A percentile compares a stretch with the other conserved stretches of the same genome.
phyloP scores from a whole-genome alignment of 2,329 filamentous ascomycete genomes.

The Juglanconis oblonga region DNA sequence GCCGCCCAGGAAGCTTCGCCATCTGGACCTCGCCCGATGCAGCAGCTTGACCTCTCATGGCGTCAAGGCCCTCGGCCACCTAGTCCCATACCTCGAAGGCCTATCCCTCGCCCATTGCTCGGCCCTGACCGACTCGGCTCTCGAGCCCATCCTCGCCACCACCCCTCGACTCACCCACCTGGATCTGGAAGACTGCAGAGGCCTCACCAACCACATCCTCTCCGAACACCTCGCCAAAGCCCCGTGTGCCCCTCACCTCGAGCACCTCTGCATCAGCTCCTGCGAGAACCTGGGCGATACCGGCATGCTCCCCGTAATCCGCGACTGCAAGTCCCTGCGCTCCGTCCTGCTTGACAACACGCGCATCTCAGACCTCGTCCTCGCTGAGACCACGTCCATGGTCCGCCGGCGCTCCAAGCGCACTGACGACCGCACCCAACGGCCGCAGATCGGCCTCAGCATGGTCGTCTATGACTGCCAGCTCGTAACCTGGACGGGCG shows the following conservation, averaged over 20 bases:
- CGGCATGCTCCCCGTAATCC: slow-evolving; percentile 80
- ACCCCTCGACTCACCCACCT: slow-evolving; percentile 78
- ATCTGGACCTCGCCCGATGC: slow-evolving; percentile 83
- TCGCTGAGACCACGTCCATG: slow-evolving; percentile 81
- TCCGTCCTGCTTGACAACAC: slow-evolving; percentile 92
- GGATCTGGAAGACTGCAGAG: slow-evolving; percentile 81
- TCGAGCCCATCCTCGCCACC: slow-evolving; percentile 71
- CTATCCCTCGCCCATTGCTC: slow-evolving; percentile 78
- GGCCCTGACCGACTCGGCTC: slow-evolving; percentile 68
- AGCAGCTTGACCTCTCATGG: slow-evolving; percentile 68
- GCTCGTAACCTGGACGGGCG: slow-evolving; percentile 88
- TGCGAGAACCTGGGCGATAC: slow-evolving; percentile 82
- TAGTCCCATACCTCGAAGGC: slow-evolving; percentile 77
- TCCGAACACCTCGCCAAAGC: slow-evolving; percentile 71
- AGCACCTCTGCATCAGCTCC: slow-evolving; percentile 84
- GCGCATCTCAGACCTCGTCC: slow-evolving; percentile 78
- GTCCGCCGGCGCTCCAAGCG: slow-evolving; percentile 61
- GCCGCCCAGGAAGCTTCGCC: slow-evolving; percentile 72
- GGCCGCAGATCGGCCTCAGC: slow-evolving; percentile 62
- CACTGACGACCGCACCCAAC: slow-evolving; percentile 34
- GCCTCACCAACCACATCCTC: slow-evolving; percentile 72
- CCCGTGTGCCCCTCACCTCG: slow-evolving; percentile 67
- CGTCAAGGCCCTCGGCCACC: slow-evolving; percentile 67
- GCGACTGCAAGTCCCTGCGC: slow-evolving; percentile 65
- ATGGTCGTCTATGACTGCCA: slow-evolving; percentile 89